phyloP scores from a whole-genome alignment of 2,329 filamentous ascomycete genomes.

The Apiospora arundinis region DNA sequence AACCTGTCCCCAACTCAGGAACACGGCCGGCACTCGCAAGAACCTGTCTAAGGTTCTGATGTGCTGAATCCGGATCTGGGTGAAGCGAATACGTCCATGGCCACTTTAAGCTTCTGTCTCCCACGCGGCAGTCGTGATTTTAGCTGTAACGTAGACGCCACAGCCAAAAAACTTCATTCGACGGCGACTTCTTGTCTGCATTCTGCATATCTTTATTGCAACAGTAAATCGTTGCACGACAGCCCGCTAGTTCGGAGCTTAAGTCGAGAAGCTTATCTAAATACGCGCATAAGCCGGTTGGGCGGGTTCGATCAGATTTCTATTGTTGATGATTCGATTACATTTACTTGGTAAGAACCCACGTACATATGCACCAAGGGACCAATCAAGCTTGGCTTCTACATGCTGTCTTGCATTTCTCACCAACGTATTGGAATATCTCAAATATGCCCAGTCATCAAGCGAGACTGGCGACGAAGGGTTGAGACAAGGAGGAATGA shows the following conservation, averaged over 20 bases:
- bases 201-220: neutral
- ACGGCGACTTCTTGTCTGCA: neutral
- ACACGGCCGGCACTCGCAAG: neutral
- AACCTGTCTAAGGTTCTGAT: neutral
- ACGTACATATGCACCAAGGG: neutral
- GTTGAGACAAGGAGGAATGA: neutral
- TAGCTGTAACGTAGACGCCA: constrained; percentile 3
- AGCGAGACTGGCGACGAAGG: neutral
- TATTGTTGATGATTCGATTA: neutral
- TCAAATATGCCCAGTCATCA: neutral
- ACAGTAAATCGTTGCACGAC: constrained; percentile 4
- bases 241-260: constrained; percentile 18
- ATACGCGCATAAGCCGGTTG: constrained; percentile 8
- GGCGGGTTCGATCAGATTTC: neutral
- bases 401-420: neutral
- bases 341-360: neutral
- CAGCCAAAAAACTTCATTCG: neutral
- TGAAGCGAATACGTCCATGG: neutral
- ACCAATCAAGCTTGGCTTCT: neutral
- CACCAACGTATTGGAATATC: neutral
- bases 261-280: constrained; percentile 3
- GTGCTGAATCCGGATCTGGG: neutral
- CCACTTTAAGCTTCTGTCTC: constrained; percentile 15
- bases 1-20: constrained; percentile 5
- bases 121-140: neutral